Evolutionary conservation across 2,329 filamentous ascomycete genomes (phyloP).

Genomic region (Trichoderma hamatum): DNA sequence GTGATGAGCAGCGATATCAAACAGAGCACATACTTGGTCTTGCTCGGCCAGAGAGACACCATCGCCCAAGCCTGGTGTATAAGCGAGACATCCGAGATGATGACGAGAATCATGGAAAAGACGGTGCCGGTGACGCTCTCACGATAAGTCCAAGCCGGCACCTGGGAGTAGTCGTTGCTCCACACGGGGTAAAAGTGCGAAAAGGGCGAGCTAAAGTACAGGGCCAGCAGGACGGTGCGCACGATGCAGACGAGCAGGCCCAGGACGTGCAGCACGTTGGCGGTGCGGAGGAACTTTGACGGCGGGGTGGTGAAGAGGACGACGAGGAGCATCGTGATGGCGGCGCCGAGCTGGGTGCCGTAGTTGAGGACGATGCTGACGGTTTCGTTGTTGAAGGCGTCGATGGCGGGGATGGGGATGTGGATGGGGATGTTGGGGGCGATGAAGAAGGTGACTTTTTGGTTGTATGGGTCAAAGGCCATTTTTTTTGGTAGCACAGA

Average conservation of each 20-base stretch:
- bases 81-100: constrained; percentile 52
- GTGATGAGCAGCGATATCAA: constrained; percentile 43
- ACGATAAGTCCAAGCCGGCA: constrained; percentile 46
- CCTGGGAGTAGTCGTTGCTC: constrained; percentile 54
- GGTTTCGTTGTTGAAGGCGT: constrained; percentile 39
- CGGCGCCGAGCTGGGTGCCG: constrained; percentile 70
- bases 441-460: constrained; percentile 42
- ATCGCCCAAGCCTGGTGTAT: constrained; percentile 57
- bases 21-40: constrained; percentile 39
- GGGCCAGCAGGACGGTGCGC: constrained; percentile 59
- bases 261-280: constrained; percentile 67
- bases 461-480: constrained; percentile 42
- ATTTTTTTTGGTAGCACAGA: constrained; percentile 28
- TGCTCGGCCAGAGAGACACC: constrained; percentile 50
- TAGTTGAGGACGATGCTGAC: constrained; percentile 61
- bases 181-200: constrained; percentile 64
- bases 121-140: constrained; percentile 46
- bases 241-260: constrained; percentile 63
- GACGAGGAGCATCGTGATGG: constrained; percentile 64
- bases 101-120: constrained; percentile 49
- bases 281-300: constrained; percentile 63
- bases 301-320: constrained; percentile 68
- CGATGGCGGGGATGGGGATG: constrained; percentile 41
- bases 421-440: constrained; percentile 35
- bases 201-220: constrained; percentile 65